These are phyloP conservation scores for Vitis hybrid DNA, from an alignment of 177 flowering plant genomes.

Conservation along the genomic window DNA sequence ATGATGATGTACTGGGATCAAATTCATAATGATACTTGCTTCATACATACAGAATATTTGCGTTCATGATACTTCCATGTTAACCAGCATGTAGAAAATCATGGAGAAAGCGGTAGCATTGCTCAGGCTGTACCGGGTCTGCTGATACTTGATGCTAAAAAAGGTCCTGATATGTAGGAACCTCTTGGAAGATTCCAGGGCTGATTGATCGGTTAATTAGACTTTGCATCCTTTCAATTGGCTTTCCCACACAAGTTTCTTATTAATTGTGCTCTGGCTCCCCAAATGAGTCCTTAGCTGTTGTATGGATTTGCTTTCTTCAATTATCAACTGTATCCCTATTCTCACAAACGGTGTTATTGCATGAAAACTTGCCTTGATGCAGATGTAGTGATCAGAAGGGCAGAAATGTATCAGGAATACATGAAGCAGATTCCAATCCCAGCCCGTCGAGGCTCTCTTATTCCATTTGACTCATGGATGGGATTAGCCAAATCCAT, in stretches of 20 bases:
- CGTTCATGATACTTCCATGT: no score
- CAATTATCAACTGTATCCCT: background rate
- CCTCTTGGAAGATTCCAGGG: background rate
- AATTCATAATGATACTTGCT: no score
- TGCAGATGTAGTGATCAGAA: constrained; percentile 48
- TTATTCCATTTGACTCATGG: constrained; percentile 72
- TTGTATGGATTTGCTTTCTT: background rate
- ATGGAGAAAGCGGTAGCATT: no score
- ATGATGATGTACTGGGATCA: no score
- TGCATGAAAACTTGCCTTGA: constrained; percentile 16
- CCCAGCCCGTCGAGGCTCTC: constrained; percentile 57
- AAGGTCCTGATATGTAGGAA: background rate
- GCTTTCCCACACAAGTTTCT: background rate
- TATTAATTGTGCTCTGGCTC: background rate
- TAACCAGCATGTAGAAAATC: no score
- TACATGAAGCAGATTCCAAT: constrained; percentile 78
- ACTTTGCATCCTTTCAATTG: background rate
- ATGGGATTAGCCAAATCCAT: constrained; percentile 70
- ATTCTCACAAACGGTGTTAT: background rate
- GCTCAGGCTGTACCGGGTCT: no score
- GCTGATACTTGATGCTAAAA: no score
- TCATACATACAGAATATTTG: no score
- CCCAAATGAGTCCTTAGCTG: background rate
- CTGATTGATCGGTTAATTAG: background rate
- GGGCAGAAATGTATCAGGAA: constrained; percentile 83